Evolutionary conservation across 2,329 filamentous ascomycete species (phyloP), one percentile per base, ranked within the genome.

Genomic region (Polychaeton citri): DNA sequence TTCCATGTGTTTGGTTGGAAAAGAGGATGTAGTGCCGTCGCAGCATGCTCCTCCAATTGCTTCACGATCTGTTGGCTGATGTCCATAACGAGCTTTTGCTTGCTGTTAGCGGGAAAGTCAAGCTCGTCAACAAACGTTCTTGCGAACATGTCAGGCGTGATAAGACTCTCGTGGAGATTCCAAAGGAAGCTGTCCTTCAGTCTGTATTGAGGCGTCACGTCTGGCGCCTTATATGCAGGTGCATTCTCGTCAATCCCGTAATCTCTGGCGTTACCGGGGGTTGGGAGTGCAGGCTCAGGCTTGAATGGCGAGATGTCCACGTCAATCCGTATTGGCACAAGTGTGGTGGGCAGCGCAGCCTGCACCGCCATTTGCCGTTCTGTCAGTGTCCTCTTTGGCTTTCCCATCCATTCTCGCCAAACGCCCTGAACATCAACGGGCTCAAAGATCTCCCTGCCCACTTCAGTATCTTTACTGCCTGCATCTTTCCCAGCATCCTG

Each of bases 141-240:
- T n/a, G 90, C 90, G 55, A 96, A 98, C 53, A 93, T 82, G 53
- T 98, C 90, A 1, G 90, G 93, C 0, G 90, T 98, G 35, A 87
- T 82, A 39, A 95, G 67, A 0, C 84, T 82, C 63, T 98, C 90
- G 60, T 96, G 88, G 10, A 98, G 69, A 51, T 98, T 98, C 90
- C 90, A 98, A 35, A 95, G 64, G 51, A 98, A 96, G n/a, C 83
- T 81, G 50, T 98, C 90, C 51, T 92, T 86, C 38, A 98, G 68
- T 43, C 90, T 76, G 60, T 86, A 95, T 3, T 84, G 81, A 1
- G 86, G 77, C 10, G 86, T 86, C 42, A 74, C 62, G 43, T 95
- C 88, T 37, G 81, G 81, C 37, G 72, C 69, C 50, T 79, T 79
- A 62, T 92, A 95, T 38, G 86, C 77, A 10, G 84, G 79, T 34